phyloP scores from a whole-genome alignment of 371 early-diverging fungal genomes.

The Blakeslea trispora region DNA sequence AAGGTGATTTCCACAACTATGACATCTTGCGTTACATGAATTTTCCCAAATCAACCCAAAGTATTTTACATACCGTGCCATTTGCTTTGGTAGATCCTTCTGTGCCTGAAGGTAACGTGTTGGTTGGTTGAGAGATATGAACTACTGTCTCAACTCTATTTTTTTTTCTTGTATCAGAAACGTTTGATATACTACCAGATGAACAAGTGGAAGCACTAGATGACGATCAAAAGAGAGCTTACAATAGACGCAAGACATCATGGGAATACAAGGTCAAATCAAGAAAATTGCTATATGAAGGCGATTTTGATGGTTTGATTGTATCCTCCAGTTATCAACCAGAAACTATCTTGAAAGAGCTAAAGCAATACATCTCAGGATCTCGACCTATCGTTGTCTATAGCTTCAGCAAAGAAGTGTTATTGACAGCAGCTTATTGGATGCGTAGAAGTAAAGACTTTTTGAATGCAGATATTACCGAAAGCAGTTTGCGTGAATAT shows the following conservation, averaged over 20 bases:
- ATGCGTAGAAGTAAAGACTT: slow-evolving; percentile 72
- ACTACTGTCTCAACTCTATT: neutral
- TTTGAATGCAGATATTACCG: slow-evolving; percentile 81
- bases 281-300: slow-evolving; percentile 45
- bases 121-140: no score
- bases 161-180: slow-evolving; percentile 25
- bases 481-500: slow-evolving; percentile 89
- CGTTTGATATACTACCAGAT: slow-evolving; percentile 35
- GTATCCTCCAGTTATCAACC: slow-evolving; percentile 78
- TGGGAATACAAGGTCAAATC: slow-evolving; percentile 29
- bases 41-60: slow-evolving; percentile 54
- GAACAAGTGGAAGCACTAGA: slow-evolving; percentile 35
- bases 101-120: slow-evolving; percentile 61
- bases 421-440: slow-evolving; percentile 69
- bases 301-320: slow-evolving; percentile 76
- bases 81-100: slow-evolving; percentile 62
- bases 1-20: slow-evolving; percentile 75
- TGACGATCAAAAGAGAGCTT: slow-evolving; percentile 31
- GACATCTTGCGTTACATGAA: slow-evolving; percentile 84
- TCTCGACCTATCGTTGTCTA: slow-evolving; percentile 89
- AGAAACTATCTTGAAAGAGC: slow-evolving; percentile 64
- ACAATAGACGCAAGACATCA: slow-evolving; percentile 38
- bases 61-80: slow-evolving; percentile 67
- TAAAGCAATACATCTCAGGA: slow-evolving; percentile 71
- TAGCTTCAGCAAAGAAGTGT: slow-evolving; percentile 78